These are phyloP conservation scores for Daldinia loculata DNA, from an alignment of 495 filamentous ascomycete species.

Conservation along the genomic window DNA sequence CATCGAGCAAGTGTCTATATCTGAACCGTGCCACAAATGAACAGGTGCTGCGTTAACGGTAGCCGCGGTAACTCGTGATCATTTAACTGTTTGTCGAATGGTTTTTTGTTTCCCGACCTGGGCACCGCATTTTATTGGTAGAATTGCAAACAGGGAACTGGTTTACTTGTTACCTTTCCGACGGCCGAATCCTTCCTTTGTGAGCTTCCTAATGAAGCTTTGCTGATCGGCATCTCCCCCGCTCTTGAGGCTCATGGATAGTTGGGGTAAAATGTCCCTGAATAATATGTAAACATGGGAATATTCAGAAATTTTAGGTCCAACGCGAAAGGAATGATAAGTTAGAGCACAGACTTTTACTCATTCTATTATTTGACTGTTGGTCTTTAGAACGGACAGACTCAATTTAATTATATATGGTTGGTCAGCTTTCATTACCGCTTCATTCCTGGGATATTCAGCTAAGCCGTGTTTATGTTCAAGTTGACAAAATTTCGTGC, in stretches of 20 bases:
- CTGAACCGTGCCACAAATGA: too few species aligned
- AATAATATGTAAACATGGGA: conserved; percentile 17
- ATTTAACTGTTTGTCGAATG: conserved; percentile 19
- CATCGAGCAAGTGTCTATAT: too few species aligned
- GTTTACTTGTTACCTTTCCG: conserved; percentile 2
- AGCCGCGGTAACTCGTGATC: conserved; percentile 19
- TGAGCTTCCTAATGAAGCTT: conserved; percentile 39
- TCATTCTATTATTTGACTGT: background rate
- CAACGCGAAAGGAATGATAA: background rate
- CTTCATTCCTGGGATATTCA: background rate
- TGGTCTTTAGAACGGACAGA: background rate
- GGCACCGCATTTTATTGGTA: conserved; percentile 22
- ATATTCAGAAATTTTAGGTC: background rate
- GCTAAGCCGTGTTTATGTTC: background rate
- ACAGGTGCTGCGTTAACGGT: too few species aligned
- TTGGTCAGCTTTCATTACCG: background rate
- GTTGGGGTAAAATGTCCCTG: conserved; percentile 23
- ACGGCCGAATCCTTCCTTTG: conserved; percentile 21
- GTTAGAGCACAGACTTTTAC: background rate
- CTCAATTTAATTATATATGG: background rate
- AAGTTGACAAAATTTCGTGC: background rate
- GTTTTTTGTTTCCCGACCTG: conserved; percentile 6
- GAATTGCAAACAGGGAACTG: conserved; percentile 3
- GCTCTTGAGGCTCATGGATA: conserved; percentile 32
- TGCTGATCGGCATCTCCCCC: conserved; percentile 29